Base-by-base conservation (phyloP, 192 early-diverging fungal genomes). In the Backusella australiensis region DNA sequence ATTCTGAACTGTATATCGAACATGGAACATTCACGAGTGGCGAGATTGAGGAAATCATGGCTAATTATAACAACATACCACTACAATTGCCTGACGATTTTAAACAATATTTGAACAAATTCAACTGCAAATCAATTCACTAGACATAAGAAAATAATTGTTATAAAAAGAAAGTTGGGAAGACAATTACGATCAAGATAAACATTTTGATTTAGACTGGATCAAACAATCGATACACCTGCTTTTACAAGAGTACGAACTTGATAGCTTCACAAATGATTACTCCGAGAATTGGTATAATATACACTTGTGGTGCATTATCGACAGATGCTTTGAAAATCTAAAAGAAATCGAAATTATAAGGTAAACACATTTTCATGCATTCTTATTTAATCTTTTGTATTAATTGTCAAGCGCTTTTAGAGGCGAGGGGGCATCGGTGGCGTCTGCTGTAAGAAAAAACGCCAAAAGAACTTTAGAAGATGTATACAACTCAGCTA, bases 281-380 rank as follows among this genome's bases (percentile, higher is more conserved):
- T 49, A 72, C 71, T 72, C 46, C 29, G 71, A 72, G 71, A 72
- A 21, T 71, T 71, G 69, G 69, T 71, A 42, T 44, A 42, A 71
- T 29, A 71, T 70, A 0, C 69, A 70, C 1, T 8, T 44, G 34
- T 70, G 69, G 69, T 71, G 69, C 23, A 71, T 71, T 4, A 71
- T 71, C 5, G 69, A 71, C 69, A 42, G 36, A 42, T 44, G 38
- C 11, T 70, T 70, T 70, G 69, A 42, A 41, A 70, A 70, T 44
- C 39, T 70, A 70, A 44, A 70, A 44, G 69, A 39, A 70, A 41
- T 42, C 39, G 38, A 70, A 42, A 70, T 39, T 44, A 42, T 49
- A 44, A 39, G 69, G 39, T 70, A 70, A 42, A 29, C 69, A 41
- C 69, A 21, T 70, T 70, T 70, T 42, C n/a, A 42, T 70, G 39